Evolutionary conservation across 78 protist species (phyloP).

Genomic region (Chrysochromulina tobinii): DNA sequence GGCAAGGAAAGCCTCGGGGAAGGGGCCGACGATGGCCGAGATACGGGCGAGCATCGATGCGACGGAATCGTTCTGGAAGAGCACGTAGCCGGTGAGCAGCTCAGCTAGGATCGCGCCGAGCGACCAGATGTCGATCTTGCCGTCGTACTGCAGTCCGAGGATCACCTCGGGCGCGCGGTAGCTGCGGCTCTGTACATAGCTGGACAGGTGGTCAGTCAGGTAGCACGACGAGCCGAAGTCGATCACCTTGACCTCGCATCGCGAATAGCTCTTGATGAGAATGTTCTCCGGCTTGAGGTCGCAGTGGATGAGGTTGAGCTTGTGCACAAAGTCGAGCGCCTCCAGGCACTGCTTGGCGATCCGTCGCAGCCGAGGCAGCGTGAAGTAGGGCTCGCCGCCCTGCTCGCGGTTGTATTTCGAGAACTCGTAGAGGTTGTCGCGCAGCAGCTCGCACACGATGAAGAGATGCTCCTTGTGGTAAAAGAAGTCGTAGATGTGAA

Average conservation of each 20-base stretch:
- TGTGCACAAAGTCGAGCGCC: conserved; percentile 56
- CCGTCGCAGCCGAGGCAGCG: conserved; percentile 61
- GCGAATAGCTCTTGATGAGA: conserved; percentile 50
- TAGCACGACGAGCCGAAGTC: conserved; percentile 79
- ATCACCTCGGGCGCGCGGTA: conserved; percentile 80
- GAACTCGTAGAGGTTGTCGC: conserved; percentile 78
- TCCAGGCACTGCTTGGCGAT: conserved; percentile 55
- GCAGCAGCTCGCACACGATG: conserved; percentile 76
- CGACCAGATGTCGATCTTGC: conserved; percentile 76
- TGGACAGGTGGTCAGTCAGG: conserved; percentile 55
- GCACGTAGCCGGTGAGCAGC: conserved; percentile 69
- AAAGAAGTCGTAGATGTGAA: conserved; percentile 71
- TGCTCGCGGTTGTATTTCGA: conserved; percentile 56
- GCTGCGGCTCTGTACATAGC: conserved; percentile 63
- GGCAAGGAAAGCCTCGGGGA: background rate
- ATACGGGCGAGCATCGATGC: conserved; percentile 39
- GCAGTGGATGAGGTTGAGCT: conserved; percentile 70
- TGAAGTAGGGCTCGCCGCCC: conserved; percentile 56
- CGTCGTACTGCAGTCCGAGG: conserved; percentile 40
- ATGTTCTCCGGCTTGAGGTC: conserved; percentile 90
- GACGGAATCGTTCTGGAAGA: conserved; percentile 63
- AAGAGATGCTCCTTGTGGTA: conserved; percentile 81
- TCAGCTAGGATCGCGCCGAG: conserved; percentile 77
- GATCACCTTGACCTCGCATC: conserved; percentile 65
- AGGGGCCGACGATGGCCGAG: conserved; percentile 20